phyloP scores from a whole-genome alignment of 148 eudicot genomes.

The Rhododendron griersonianum region DNA sequence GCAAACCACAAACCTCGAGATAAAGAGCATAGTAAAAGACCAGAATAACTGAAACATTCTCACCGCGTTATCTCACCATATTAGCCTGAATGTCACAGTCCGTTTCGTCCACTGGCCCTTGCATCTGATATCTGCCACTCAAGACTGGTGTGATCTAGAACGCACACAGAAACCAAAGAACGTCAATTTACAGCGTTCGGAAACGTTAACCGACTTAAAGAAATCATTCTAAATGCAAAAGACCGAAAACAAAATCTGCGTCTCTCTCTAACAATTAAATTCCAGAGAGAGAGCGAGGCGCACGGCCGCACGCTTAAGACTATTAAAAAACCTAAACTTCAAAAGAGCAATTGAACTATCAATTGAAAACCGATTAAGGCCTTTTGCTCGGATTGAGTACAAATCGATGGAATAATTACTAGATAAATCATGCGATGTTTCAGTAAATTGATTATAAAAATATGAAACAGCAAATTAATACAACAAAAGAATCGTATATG shows the following conservation, averaged over 20 bases:
- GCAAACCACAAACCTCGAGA: background rate
- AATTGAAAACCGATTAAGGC: background rate
- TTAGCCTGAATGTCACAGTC: slow-evolving; percentile 12
- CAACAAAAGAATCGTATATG: background rate
- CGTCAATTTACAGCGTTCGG: background rate
- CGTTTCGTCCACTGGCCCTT: slow-evolving; percentile 21
- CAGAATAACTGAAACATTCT: slow-evolving; percentile 2
- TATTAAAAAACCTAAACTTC: background rate
- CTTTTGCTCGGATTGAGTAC: background rate
- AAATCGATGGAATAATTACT: background rate
- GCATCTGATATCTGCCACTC: slow-evolving; percentile 23
- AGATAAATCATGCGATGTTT: background rate
- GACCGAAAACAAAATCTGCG: background rate
- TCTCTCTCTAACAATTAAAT: background rate
- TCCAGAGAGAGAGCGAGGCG: background rate
- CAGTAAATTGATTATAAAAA: background rate
- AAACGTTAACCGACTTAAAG: background rate
- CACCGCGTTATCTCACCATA: slow-evolving; percentile 32
- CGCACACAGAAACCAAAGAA: background rate
- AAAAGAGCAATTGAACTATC: background rate
- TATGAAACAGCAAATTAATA: background rate
- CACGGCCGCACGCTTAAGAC: background rate
- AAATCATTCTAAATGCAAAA: background rate
- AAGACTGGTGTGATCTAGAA: slow-evolving; percentile 24
- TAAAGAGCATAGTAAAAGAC: background rate